Evolutionary conservation across 1,284 basidiomycete species (phyloP).

Genomic region (Tylopilus sp.): DNA sequence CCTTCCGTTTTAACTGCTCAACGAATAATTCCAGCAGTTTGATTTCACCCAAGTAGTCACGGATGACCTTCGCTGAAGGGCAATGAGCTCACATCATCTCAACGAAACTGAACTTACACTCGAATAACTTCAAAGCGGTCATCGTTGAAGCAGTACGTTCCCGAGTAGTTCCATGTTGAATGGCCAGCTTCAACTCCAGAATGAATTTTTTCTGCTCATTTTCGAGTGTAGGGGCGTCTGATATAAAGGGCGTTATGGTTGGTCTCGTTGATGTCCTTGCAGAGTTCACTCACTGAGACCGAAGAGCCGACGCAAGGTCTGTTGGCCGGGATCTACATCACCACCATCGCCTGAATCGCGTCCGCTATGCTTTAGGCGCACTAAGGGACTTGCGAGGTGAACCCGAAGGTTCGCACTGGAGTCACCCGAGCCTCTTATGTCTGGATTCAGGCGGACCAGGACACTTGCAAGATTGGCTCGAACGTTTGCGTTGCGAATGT

Average conservation of each 20-base stretch:
- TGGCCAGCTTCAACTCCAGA: constrained; percentile 14
- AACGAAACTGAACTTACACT: constrained; percentile 2
- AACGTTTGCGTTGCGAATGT: constrained; percentile 8
- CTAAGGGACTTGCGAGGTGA: background rate
- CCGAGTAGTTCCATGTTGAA: constrained; percentile 4
- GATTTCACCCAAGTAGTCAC: background rate
- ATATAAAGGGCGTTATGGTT: background rate
- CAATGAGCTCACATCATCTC: background rate
- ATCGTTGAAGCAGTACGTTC: constrained; percentile 24
- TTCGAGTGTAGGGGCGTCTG: constrained; percentile 17
- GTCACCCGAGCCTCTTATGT: background rate
- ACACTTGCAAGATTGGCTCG: constrained; percentile 27
- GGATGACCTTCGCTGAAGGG: constrained; percentile 6
- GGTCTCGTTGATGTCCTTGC: background rate
- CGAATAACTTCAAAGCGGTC: constrained; percentile 16
- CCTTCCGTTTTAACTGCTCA: constrained; percentile 9
- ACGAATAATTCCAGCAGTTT: constrained; percentile 6
- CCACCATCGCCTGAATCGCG: background rate
- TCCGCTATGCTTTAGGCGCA: background rate
- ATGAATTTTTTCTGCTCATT: constrained; percentile 17
- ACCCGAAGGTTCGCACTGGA: background rate
- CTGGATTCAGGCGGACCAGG: constrained; percentile 12
- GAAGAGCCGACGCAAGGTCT: constrained; percentile 25
- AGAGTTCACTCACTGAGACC: constrained; percentile 27
- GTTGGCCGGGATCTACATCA: constrained; percentile 6